phyloP scores from a whole-genome alignment of 805 yeast species.

The Barnettozyma populi region DNA sequence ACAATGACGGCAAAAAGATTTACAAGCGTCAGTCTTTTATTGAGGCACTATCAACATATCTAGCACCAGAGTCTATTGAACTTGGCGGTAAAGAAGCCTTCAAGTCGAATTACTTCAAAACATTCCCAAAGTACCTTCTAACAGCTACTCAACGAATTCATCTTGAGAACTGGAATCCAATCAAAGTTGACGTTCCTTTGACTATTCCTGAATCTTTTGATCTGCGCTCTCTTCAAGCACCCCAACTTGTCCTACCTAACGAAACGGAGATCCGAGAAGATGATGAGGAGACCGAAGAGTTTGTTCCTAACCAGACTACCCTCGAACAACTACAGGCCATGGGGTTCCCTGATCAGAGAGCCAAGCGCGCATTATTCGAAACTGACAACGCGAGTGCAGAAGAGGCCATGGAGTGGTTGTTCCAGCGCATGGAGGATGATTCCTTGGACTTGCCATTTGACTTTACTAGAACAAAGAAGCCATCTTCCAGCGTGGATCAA shows the following conservation, averaged over 20 bases:
- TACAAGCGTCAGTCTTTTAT: conserved; percentile 36
- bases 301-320: conserved; percentile 51
- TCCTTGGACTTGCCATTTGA: conserved; percentile 52
- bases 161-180: conserved; percentile 85
- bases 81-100: conserved; percentile 11
- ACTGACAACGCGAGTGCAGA: conserved; percentile 59
- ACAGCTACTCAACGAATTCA: conserved; percentile 76
- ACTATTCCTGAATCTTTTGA: conserved; percentile 41
- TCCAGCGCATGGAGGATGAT: conserved; percentile 82
- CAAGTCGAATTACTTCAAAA: conserved; percentile 39
- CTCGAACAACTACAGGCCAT: conserved; percentile 56
- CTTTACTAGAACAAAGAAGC: conserved; percentile 5
- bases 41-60: conserved; percentile 44
- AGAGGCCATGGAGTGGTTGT: conserved; percentile 84
- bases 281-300: conserved; percentile 27
- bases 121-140: conserved; percentile 67
- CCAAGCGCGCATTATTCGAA: conserved; percentile 59
- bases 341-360: conserved; percentile 80
- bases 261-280: conserved; percentile 27
- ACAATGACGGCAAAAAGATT: conserved; percentile 39
- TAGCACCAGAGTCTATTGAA: conserved; percentile 55
- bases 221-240: conserved; percentile 39
- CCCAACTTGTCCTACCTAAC: conserved; percentile 38
- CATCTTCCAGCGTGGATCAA: conserved; percentile 24
- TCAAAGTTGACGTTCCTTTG: conserved; percentile 73